Evolutionary conservation across 495 filamentous ascomycete genomes (phyloP).

Genomic region (Letharia columbiana): DNA sequence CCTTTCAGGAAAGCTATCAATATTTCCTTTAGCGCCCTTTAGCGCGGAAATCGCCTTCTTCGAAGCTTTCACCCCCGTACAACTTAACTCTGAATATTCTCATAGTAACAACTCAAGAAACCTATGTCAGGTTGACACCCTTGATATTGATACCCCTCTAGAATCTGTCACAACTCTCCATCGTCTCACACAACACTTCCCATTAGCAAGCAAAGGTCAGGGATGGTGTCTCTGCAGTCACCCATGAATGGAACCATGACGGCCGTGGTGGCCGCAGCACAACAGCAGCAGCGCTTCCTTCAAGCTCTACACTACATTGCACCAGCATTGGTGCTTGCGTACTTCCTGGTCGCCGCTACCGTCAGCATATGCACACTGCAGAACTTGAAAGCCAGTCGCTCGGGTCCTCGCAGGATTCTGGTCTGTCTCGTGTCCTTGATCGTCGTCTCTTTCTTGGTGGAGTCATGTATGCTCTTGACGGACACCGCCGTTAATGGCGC

Average conservation of each 20-base stretch:
- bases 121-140: not conserved
- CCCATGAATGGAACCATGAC: not conserved
- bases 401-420: conserved; percentile 39
- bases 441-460: conserved; percentile 37
- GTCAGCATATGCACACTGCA: conserved; percentile 50
- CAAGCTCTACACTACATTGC: conserved; percentile 44
- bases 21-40: not conserved
- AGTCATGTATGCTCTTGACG: conserved; percentile 9
- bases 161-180: not conserved
- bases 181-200: not conserved
- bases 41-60: not conserved
- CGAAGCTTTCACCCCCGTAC: not conserved
- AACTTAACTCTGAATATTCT: not conserved
- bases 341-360: conserved; percentile 44
- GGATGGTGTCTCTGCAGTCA: not conserved
- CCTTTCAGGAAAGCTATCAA: not conserved
- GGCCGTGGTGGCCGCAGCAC: not conserved
- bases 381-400: conserved; percentile 32
- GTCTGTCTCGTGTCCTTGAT: conserved; percentile 40
- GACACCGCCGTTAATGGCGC: conserved; percentile 4
- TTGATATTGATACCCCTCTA: not conserved
- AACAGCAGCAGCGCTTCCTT: conserved; percentile 7
- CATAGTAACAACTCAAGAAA: not conserved
- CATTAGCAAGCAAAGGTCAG: not conserved
- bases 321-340: conserved; percentile 45